Base-by-base conservation (phyloP, 345 rosid species). In the Orychophragmus violaceus region DNA sequence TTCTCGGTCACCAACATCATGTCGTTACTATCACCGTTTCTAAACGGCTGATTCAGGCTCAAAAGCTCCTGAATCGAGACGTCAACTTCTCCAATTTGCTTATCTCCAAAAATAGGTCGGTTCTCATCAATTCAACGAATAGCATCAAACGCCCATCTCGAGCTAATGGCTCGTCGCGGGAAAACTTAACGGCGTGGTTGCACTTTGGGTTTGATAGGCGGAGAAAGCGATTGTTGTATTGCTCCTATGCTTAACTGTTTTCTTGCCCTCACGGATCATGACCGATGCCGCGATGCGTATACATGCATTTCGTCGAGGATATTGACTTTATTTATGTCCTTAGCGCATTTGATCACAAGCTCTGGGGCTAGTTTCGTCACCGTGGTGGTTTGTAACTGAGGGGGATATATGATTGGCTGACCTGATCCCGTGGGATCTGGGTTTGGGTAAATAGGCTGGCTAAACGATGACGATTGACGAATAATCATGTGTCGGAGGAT, bases 51-150 rank as follows among this genome's bases (percentile, higher is more conserved):
- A 24, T 6, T 16, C 5, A 30, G 25, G 7, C 10, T 22, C 14
- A 84, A 24, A 8, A 90, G 80, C 65, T 90, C 91, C 42, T 75
- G 76, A 32, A 90, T 52, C 4, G 88, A 87, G 1, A 90, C 82
- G 70, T 52, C 59, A 72, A 90, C 94, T 55, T 75, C 81, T 10
- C 90, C 94, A 22, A 90, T 16, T 6, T 80, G 84, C 62, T 73
- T 81, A 32, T 87, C 89, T 0, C 91, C 90, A 2, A 82, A 66
- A 21, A 74, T 0, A 0, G 30, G 63, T 5, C 87, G 79, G 19
- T 82, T 78, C 82, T 76, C 7, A 81, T 81, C 69, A 89, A 70
- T 78, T 79, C 68, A 68, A 82, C 69, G 23, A 56, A 72, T 23
- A 86, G 69, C 5, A 28, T 68, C 10, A 86, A 74, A 30, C 79